Conservation (phyloP, 2,329 filamentous ascomycete species). For the Fusarium vanettenii region DNA sequence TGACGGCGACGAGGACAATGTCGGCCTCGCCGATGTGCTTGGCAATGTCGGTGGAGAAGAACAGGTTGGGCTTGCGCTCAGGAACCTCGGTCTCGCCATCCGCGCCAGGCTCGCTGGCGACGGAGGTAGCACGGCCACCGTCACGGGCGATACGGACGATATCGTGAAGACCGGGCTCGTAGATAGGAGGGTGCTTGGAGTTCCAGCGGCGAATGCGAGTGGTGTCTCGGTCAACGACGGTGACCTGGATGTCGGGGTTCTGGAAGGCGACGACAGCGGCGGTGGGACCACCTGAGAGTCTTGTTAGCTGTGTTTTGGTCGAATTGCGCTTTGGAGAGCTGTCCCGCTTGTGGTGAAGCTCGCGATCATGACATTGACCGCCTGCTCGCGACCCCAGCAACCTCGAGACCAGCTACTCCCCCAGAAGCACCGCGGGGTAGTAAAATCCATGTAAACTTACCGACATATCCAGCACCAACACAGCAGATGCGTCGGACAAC, state of each 20-base stretch:
- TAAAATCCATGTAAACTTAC: constrained; percentile 58
- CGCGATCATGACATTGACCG: constrained; percentile 13
- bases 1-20: constrained; percentile 80
- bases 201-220: constrained; percentile 78
- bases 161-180: constrained; percentile 77
- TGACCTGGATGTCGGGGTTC: constrained; percentile 77
- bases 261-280: constrained; percentile 79
- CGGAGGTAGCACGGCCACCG: constrained; percentile 59
- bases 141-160: constrained; percentile 75
- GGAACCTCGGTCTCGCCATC: constrained; percentile 50
- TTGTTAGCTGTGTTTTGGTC: constrained; percentile 24
- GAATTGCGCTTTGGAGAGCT: constrained; percentile 17
- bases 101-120: constrained; percentile 53
- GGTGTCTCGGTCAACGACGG: constrained; percentile 78
- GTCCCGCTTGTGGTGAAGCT: constrained; percentile 12
- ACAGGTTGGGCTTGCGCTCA: constrained; percentile 71
- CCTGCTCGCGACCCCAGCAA: background rate
- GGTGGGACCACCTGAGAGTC: constrained; percentile 73
- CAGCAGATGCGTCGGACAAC: constrained; percentile 73
- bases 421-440: background rate
- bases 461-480: constrained; percentile 81
- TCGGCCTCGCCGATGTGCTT: constrained; percentile 74
- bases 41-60: constrained; percentile 77
- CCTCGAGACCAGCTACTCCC: background rate
- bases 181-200: constrained; percentile 77